These are phyloP conservation scores for Akebia trifoliata DNA, from an alignment of 164 flowering plant genomes.

Conservation along the genomic window DNA sequence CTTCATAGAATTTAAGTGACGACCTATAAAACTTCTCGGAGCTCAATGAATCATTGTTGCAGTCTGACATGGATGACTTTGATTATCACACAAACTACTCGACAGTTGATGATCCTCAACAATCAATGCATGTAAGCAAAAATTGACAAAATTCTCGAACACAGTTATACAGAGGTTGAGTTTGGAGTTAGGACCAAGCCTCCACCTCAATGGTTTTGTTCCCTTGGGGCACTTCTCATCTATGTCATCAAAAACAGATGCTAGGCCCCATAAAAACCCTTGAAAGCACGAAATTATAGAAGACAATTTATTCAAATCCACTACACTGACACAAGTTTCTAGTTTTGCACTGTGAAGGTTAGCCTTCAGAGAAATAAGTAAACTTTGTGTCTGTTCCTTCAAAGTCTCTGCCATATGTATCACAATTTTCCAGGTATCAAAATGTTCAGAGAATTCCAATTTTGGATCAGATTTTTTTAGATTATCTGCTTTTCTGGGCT, in stretches of 20 bases:
- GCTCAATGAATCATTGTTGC: conserved; percentile 5
- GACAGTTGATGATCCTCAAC: conserved; percentile 22
- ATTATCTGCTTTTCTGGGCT: conserved; percentile 8
- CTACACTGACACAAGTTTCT: conserved; percentile 11
- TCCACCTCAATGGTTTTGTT: conserved; percentile 20
- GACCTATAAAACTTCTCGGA: conserved; percentile 12
- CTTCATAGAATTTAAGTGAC: conserved; percentile 8
- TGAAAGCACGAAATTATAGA: conserved; percentile 51
- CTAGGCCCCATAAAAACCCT: conserved; percentile 74
- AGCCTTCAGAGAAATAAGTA: conserved; percentile 27
- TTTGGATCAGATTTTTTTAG: conserved; percentile 19
- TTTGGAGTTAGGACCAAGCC: conserved; percentile 23
- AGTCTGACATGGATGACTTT: conserved; percentile 14
- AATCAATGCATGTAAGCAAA: conserved; percentile 29
- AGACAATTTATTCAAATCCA: conserved; percentile 39
- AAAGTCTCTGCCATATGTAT: conserved; percentile 37
- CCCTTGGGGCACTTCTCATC: conserved; percentile 17
- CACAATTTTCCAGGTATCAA: conserved; percentile 35
- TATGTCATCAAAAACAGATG: conserved; percentile 32
- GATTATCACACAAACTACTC: conserved; percentile 11
- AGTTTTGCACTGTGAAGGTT: conserved; percentile 14
- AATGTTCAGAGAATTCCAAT: conserved; percentile 17
- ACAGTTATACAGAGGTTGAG: conserved; percentile 28
- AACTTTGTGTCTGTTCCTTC: conserved; percentile 35
- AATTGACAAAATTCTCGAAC: conserved; percentile 32